Base-by-base conservation (phyloP, 2,329 filamentous ascomycete genomes). In the Parasarocladium wereldwijsianum region DNA sequence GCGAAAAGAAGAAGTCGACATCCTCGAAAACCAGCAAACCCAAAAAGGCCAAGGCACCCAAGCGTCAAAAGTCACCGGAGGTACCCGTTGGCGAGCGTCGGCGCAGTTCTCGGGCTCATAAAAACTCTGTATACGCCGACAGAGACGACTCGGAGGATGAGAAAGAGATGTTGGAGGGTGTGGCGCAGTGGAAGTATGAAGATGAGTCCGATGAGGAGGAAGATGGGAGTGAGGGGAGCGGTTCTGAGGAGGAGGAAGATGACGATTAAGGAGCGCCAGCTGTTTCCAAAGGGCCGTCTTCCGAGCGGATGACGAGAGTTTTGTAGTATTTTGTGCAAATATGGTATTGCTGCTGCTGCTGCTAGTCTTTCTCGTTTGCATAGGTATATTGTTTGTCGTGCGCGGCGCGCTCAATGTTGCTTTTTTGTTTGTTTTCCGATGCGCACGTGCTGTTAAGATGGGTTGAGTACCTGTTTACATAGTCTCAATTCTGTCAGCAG, bases 101-200 rank as follows among this genome's bases (percentile, higher is more conserved):
- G 25, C 66, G 66, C 19, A 73, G 68, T 40, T 60, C 66, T n/a
- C 63, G 69, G 28, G 47, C 59, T 5, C 56, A 54, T 37, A 57
- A 51, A 29, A 48, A 52, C 11, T 63, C 64, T 5, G 47, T 55
- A 20, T 74, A 74, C 38, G 57, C 60, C 14, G 69, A 74, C 44
- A 61, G 67, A 18, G 64, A 70, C 32, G 66, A 66, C 8, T 59
- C 60, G 8, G 66, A 67, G 28, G 69, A 73, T 34, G 67, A 73
- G 35, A 60, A 68, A 38, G 69, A 73, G 44, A 74, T 73, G 69
- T 51, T 70, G 15, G 60, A 69, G 26, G 69, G 69, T 3, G 69
- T 73, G 5, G 66, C 67, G 1, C 54, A 67, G 43, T 74, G 69
- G 69, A 55, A 65, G 15, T 73, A 73, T 27, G 51, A 47, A 10